Evolutionary conservation across 2,329 filamentous ascomycete genomes (phyloP).

Genomic region (Intubia oerlemansii): DNA sequence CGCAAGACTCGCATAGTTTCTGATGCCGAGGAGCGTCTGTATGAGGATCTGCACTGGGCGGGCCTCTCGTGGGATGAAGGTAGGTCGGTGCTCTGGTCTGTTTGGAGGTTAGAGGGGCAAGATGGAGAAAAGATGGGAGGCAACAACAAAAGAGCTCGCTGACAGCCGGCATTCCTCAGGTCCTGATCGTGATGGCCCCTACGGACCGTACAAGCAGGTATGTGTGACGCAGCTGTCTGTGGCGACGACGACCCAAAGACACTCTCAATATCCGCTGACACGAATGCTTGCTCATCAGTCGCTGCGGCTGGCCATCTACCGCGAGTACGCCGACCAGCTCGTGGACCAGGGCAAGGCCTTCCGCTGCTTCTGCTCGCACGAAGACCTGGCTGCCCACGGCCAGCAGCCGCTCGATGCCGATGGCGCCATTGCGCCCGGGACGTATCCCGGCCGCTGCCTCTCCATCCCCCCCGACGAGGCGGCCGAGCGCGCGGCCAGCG

Average conservation of each 20-base stretch:
- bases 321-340: slow-evolving; percentile 45
- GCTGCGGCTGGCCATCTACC: slow-evolving; percentile 54
- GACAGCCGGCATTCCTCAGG: no score
- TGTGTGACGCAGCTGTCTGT: no score
- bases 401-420: slow-evolving; percentile 37
- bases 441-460: slow-evolving; percentile 46
- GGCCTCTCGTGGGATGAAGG: slow-evolving; percentile 88
- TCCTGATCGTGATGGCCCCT: slow-evolving; percentile 58
- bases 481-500: slow-evolving; percentile 42
- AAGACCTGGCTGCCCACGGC: slow-evolving; percentile 47
- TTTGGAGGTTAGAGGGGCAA: neutral
- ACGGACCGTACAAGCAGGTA: slow-evolving; percentile 72
- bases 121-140: no score
- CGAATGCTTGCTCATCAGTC: no score
- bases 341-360: slow-evolving; percentile 58
- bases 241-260: no score
- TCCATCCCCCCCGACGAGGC: slow-evolving; percentile 46
- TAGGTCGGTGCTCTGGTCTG: slow-evolving; percentile 11
- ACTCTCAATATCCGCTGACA: no score
- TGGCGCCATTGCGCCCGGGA: slow-evolving; percentile 14
- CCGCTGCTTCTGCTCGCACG: slow-evolving; percentile 72
- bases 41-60: slow-evolving; percentile 69
- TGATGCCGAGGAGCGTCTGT: slow-evolving; percentile 59
- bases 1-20: slow-evolving; percentile 54
- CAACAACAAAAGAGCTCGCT: no score